Percentiles rank a stretch among this genome's conserved stretches.
Conservation (phyloP, 2,329 filamentous ascomycete genomes). For the Sclerotinia nivalis region DNA sequence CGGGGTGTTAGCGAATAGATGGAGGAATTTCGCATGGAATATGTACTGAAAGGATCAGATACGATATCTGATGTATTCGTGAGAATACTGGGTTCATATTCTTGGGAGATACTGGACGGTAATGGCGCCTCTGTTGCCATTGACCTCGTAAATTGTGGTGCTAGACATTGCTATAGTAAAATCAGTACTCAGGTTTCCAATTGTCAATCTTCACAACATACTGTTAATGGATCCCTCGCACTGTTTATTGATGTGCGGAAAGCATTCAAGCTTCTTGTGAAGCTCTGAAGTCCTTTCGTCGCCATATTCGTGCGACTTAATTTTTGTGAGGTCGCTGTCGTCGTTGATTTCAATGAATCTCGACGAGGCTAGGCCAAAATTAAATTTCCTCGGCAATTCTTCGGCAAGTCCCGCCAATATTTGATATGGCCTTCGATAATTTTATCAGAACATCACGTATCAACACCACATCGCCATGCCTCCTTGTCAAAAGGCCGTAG, state of each 20-base stretch:
- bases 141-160: conserved; percentile 45
- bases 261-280: conserved; percentile 37
- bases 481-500: conserved; percentile 58
- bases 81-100: conserved; percentile 26
- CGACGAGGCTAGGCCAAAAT: conserved; percentile 29
- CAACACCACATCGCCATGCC: conserved; percentile 50
- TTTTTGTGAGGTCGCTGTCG: conserved; percentile 27
- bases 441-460: conserved; percentile 31
- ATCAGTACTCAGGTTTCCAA: conserved; percentile 21
- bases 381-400: conserved; percentile 36
- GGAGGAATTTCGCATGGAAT: not conserved
- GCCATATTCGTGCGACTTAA: conserved; percentile 37
- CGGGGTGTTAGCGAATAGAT: not conserved
- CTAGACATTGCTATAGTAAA: conserved; percentile 48
- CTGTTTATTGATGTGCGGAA: conserved; percentile 32
- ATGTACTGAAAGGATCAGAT: conserved; percentile 18
- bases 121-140: conserved; percentile 51
- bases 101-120: conserved; percentile 31
- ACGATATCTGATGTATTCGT: conserved; percentile 13
- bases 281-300: conserved; percentile 39
- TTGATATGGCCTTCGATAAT: conserved; percentile 32
- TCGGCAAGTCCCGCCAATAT: conserved; percentile 31
- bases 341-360: conserved; percentile 23
- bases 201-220: conserved; percentile 32
- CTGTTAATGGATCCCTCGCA: conserved; percentile 44